Percentiles rank a stretch among this genome's conserved stretches.
Evolutionary conservation across 2,329 filamentous ascomycete species (phyloP).

Genomic region (Stagonosporopsis cucurbitacearum): DNA sequence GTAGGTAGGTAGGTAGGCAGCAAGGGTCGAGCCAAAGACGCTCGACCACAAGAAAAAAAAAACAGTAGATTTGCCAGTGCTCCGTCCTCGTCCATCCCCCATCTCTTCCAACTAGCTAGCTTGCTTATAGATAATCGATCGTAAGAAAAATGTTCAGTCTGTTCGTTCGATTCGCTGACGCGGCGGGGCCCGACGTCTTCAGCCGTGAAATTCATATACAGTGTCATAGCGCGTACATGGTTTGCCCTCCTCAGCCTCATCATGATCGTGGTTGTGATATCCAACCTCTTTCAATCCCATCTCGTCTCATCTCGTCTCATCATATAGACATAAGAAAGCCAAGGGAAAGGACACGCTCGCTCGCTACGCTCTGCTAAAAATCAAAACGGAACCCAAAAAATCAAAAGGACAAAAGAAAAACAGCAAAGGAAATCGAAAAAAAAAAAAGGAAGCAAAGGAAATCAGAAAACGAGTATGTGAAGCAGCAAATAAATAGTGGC

Average conservation of each 20-base stretch:
- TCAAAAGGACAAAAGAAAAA: no score
- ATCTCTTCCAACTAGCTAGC: no score
- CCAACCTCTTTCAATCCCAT: slow-evolving; percentile 7
- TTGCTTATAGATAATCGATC: slow-evolving; percentile 29
- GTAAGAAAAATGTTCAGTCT: slow-evolving; percentile 5
- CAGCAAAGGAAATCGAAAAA: slow-evolving; percentile 29
- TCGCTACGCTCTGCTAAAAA: slow-evolving; percentile 45
- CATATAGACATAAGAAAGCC: slow-evolving; percentile 30
- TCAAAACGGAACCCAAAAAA: neutral
- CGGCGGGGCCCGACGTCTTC: slow-evolving; percentile 1
- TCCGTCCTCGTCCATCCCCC: no score
- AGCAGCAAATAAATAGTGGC: slow-evolving; percentile 16
- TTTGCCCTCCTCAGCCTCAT: neutral
- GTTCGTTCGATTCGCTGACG: slow-evolving; percentile 3
- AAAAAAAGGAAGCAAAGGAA: slow-evolving; percentile 35
- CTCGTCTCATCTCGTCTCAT: slow-evolving; percentile 18
- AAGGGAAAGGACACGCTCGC: slow-evolving; percentile 35
- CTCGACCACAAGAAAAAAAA: neutral
- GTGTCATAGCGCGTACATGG: slow-evolving; percentile 17
- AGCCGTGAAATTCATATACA: slow-evolving; percentile 17
- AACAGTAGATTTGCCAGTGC: neutral
- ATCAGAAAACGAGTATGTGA: slow-evolving; percentile 30
- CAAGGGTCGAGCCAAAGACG: neutral
- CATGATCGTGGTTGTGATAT: slow-evolving; percentile 2
- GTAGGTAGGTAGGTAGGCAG: slow-evolving; percentile 48